Evolutionary conservation across 1,284 basidiomycete species (phyloP), one percentile per base, ranked within the genome.

Genomic region (Sanghuangporus sanghuang): DNA sequence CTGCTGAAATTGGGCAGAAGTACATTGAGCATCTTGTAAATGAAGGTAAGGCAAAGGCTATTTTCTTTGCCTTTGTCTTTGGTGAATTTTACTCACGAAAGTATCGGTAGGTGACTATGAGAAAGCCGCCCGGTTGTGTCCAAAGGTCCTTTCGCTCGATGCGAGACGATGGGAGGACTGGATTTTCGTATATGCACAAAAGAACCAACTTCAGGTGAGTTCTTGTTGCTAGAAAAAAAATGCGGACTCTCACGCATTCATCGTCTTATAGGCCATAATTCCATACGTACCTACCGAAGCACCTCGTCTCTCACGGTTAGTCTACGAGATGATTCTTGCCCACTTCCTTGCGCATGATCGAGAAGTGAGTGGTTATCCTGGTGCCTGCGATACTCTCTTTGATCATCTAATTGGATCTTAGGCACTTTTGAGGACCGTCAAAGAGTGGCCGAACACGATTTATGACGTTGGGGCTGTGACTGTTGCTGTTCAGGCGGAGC

Each of bases 241-340:
- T 44, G 3, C 42, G 12, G 42, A 44, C 12, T 44, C 42, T 44
- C 27, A 32, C 27, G 42, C 2, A 14, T n/a, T 54, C 18, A 21
- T 32, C 27, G 27, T 32, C 27, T 44, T 54, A 14, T 70, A 95
- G 89, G 81, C 85, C 3, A 92, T 98, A 64, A 95, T 98, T 54
- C 96, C 96, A 0, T 89, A 85, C 70, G 85, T 98, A 0, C 97
- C 97, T 0, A 95, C 89, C 0, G 82, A 89, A 35, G 79, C 85
- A 4, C 96, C 96, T 0, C 87, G 86, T 57, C 82, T 99, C 12
- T 86, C 89, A 54, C 87, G 87, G 68, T 74, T 95, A 35, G 92
- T 97, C 3, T 99, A 99, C 74, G 96, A 97, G 74, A 94, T 98
- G 91, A 88, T 98, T 53, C 81, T 99, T 1, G 93, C 88, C 0